Evolutionary conservation across 2,329 filamentous ascomycete genomes (phyloP), one percentile per base, ranked within the genome.

Genomic region (Macrophomina phaseolina): DNA sequence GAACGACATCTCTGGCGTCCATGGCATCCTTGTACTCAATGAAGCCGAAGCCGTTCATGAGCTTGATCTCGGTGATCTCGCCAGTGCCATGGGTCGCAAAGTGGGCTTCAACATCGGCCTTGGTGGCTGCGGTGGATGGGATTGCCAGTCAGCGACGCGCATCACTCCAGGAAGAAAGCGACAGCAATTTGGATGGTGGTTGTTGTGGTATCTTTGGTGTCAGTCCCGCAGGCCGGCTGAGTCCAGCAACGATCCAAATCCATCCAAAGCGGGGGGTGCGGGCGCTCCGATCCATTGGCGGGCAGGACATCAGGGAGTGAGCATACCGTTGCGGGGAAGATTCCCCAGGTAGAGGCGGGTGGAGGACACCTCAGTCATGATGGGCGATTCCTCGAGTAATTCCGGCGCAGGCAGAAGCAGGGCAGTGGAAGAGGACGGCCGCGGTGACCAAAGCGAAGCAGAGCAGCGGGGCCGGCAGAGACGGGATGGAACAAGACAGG

Each of bases 41-140:
- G 85, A 99, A 99, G 79, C 95, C 95, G 79, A 99, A 99, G 77
- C 95, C 95, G 79, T 97, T 98, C 95, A 99, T 99, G 71, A 99
- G 89, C 86, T 99, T 99, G 84, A 99, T 94, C 84, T 99, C 95
- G 73, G 91, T 95, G 79, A 99, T 98, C 80, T 97, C 93, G 80
- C 95, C 95, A 74, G 93, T 94, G 78, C 94, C 95, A 89, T 97
- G 93, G 77, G 90, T 93, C 80, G 90, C 90, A 83, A 99, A 99
- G 82, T 98, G 94, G 75, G 90, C 89, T 83, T 98, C 94, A 80
- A 99, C 91, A 80, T 99, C 94, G 81, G 92, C 89, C 85, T 98
- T 98, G 82, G 94, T 97, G 84, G 92, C 94, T 96, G 83, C 79
- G 79, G 76, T 46, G 55, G 42, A 78, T 36, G 53, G 75, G 78